Conservation (phyloP, 2,329 filamentous ascomycete species). For the Fusarium camptoceras region DNA sequence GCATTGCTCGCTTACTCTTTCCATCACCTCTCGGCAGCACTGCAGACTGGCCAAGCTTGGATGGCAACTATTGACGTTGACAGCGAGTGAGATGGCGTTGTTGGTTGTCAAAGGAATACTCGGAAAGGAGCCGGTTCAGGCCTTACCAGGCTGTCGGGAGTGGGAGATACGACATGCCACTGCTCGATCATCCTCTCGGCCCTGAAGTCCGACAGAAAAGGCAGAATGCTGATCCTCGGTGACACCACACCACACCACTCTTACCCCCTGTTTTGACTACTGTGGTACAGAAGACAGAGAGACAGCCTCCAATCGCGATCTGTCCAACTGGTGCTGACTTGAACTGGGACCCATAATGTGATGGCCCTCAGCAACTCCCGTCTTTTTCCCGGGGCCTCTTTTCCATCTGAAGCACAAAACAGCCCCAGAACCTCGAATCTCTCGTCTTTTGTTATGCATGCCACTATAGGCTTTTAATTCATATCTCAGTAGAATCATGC, state of each 20-base stretch:
- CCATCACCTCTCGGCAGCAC: not conserved
- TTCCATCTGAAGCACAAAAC: not conserved
- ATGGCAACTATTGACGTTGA: slow-evolving; percentile 13
- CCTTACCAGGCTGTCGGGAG: slow-evolving; percentile 46
- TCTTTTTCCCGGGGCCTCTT: not conserved
- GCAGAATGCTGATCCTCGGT: slow-evolving; percentile 12
- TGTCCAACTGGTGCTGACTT: slow-evolving; percentile 21
- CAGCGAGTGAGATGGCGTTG: slow-evolving; percentile 23
- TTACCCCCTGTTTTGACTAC: not conserved
- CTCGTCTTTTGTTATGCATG: not conserved
- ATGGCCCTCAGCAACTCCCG: slow-evolving; percentile 10
- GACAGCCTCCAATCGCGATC: slow-evolving; percentile 33
- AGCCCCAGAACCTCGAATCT: not conserved
- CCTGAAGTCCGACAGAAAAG: slow-evolving; percentile 19
- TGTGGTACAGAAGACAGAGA: not conserved
- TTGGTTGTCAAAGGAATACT: slow-evolving; percentile 5
- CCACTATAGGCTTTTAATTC: not conserved
- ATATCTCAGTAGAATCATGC: not conserved
- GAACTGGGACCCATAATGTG: slow-evolving; percentile 18
- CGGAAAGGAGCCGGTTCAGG: slow-evolving; percentile 32
- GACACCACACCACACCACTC: slow-evolving; percentile 31
- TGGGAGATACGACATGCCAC: slow-evolving; percentile 21
- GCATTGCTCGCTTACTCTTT: slow-evolving; percentile 10
- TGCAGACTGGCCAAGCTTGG: not conserved
- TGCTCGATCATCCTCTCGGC: slow-evolving; percentile 29